Percentiles rank a stretch among this genome's conserved stretches.
Evolutionary conservation across 257 asterid genomes (phyloP).

Genomic region (Solanum medicagineum): DNA sequence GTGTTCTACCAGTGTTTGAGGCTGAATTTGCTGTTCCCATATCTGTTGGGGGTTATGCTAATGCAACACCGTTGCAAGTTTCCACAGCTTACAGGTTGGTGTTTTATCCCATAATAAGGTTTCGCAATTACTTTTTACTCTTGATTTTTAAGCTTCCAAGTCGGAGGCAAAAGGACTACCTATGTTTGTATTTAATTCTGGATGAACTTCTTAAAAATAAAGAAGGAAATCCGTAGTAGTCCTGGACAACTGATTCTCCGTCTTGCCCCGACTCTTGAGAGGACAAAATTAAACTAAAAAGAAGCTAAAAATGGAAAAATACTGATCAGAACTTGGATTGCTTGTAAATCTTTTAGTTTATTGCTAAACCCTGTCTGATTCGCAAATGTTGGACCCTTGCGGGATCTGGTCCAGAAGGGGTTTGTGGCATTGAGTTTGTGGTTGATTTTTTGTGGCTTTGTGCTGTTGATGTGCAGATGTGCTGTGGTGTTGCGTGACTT

Average conservation of each 20-base stretch:
- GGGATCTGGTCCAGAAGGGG: background rate
- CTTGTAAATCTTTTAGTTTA: background rate
- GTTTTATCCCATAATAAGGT: background rate
- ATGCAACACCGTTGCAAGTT: slow-evolving; percentile 94
- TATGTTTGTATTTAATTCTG: background rate
- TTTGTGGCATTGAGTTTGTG: background rate
- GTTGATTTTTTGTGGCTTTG: background rate
- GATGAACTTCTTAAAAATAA: background rate
- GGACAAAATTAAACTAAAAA: background rate
- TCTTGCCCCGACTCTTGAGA: background rate
- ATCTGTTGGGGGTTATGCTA: slow-evolving; percentile 97
- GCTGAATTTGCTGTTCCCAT: slow-evolving; percentile 98
- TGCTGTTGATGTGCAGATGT: slow-evolving; percentile 45
- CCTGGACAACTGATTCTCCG: background rate
- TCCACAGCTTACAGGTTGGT: slow-evolving; percentile 94
- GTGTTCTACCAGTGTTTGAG: slow-evolving; percentile 92
- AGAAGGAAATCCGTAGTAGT: background rate
- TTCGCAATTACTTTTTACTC: background rate
- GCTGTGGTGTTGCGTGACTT: slow-evolving; percentile 95
- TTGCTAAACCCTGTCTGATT: background rate
- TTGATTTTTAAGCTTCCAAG: background rate
- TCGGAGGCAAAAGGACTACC: background rate
- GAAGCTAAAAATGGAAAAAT: background rate
- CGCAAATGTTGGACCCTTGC: background rate
- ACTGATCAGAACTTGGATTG: background rate